Evolutionary conservation across 2,329 filamentous ascomycete species (phyloP).

Genomic region (Leptographium flavum): DNA sequence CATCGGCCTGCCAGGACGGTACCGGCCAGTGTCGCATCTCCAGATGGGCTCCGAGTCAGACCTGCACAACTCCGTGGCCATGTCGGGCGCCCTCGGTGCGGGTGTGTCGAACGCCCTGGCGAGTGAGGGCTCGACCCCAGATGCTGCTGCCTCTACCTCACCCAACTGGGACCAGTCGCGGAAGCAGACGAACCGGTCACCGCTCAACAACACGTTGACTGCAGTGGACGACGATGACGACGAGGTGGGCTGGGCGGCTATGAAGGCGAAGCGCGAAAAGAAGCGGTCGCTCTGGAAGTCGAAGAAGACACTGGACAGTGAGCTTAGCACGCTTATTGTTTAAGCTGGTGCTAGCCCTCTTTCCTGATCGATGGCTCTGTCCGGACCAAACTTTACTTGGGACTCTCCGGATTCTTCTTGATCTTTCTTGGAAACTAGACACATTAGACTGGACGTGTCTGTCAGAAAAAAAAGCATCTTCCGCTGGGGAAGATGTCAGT

Average conservation of each 20-base stretch:
- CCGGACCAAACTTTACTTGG: too few relatives aligned
- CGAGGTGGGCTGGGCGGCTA: constrained; percentile 54
- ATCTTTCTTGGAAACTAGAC: neutral
- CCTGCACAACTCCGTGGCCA: constrained; percentile 25
- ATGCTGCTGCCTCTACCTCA: constrained; percentile 2
- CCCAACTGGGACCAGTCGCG: constrained; percentile 14
- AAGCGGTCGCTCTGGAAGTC: constrained; percentile 51
- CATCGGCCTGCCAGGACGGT: constrained; percentile 75
- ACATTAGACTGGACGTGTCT: neutral
- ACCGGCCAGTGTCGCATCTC: constrained; percentile 71
- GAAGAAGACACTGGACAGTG: constrained; percentile 31
- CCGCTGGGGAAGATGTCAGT: neutral
- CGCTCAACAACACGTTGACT: constrained; percentile 23
- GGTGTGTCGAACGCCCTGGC: constrained; percentile 2
- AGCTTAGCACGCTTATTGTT: constrained; percentile 3
- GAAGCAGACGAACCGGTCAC: constrained; percentile 22
- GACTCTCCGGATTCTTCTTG: neutral
- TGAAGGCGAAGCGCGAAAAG: constrained; percentile 55
- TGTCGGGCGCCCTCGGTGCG: constrained; percentile 19
- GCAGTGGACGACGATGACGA: constrained; percentile 46
- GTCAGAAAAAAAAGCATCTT: neutral
- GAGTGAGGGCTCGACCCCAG: neutral
- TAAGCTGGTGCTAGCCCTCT: constrained; percentile 8
- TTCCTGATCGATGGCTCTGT: too few relatives aligned
- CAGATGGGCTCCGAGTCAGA: constrained; percentile 19